Evolutionary conservation across 1,284 basidiomycete species (phyloP).

Genomic region (Coniferiporia weirii): DNA sequence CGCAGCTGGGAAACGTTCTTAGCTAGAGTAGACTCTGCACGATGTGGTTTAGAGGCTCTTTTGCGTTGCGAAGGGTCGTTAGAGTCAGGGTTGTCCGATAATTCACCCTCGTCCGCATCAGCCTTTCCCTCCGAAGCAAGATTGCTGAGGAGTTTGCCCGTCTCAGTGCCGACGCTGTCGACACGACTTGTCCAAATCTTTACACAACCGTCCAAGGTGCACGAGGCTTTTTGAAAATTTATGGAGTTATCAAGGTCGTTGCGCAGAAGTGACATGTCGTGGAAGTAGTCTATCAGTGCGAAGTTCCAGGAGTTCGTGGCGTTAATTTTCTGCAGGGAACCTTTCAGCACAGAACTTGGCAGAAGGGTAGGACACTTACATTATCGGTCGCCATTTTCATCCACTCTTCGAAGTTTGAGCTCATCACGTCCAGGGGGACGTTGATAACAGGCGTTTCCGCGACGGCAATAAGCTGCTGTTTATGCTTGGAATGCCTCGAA

Average conservation of each 20-base stretch:
- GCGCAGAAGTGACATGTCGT: constrained; percentile 95
- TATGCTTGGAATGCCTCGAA: constrained; percentile 42
- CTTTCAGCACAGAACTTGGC: constrained; percentile 8
- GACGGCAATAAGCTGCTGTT: constrained; percentile 59
- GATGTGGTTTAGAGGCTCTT: constrained; percentile 51
- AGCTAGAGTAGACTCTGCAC: constrained; percentile 78
- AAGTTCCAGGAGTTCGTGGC: constrained; percentile 97
- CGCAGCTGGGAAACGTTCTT: constrained; percentile 79
- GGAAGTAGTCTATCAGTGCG: constrained; percentile 98
- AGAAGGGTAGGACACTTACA: constrained; percentile 45
- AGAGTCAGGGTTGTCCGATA: constrained; percentile 58
- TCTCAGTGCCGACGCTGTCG: constrained; percentile 95
- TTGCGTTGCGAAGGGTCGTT: constrained; percentile 51
- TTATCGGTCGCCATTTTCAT: constrained; percentile 99
- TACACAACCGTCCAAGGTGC: constrained; percentile 96
- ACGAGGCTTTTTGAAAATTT: constrained; percentile 98
- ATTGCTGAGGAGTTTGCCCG: constrained; percentile 91
- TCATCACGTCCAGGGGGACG: constrained; percentile 75
- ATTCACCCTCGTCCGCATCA: constrained; percentile 50
- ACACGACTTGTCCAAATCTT: constrained; percentile 99
- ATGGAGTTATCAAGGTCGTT: constrained; percentile 91
- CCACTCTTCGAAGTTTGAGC: constrained; percentile 95
- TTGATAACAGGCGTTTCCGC: constrained; percentile 54
- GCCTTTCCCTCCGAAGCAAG: constrained; percentile 66
- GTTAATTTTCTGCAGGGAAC: constrained; percentile 86